phyloP scores from a whole-genome alignment of 2,329 filamentous ascomycete genomes.

The Dichotomopilus funicola region DNA sequence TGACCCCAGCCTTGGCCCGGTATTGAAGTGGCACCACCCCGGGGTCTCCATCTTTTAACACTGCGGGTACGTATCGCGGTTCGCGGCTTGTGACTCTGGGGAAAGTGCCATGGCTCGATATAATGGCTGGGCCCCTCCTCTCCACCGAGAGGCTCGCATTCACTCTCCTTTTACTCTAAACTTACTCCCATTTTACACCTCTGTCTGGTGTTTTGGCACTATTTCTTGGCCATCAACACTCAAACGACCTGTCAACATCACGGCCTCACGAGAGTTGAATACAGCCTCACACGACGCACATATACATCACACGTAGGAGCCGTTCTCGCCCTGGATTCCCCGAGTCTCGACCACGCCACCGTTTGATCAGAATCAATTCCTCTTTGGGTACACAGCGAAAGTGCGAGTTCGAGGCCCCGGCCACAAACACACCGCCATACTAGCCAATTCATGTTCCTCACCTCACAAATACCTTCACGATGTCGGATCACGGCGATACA shows the following conservation, averaged over 20 bases:
- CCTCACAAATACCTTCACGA: neutral
- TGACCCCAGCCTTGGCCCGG: slow-evolving; percentile 4
- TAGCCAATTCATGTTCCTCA: neutral
- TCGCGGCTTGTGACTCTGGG: slow-evolving; percentile 9
- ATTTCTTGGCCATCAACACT: neutral
- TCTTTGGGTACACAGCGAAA: too few species aligned
- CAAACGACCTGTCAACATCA: too few species aligned
- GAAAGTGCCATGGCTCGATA: slow-evolving; percentile 11
- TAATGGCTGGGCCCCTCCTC: slow-evolving; percentile 10
- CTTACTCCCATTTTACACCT: neutral
- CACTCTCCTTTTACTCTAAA: neutral
- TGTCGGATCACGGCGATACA: slow-evolving; percentile 13
- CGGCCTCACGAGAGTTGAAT: too few species aligned
- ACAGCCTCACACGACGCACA: too few species aligned
- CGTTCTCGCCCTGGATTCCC: neutral
- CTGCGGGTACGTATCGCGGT: slow-evolving; percentile 9
- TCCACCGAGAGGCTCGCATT: slow-evolving; percentile 1
- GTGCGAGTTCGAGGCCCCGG: neutral
- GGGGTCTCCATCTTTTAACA: neutral
- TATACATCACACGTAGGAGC: neutral
- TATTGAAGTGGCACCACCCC: slow-evolving; percentile 1
- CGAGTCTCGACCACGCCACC: neutral
- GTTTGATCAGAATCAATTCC: neutral
- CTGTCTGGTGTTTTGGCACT: neutral
- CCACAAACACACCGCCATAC: neutral